These are phyloP conservation scores for Podospora sp. DNA, from an alignment of 495 filamentous ascomycete genomes.

Conservation along the genomic window DNA sequence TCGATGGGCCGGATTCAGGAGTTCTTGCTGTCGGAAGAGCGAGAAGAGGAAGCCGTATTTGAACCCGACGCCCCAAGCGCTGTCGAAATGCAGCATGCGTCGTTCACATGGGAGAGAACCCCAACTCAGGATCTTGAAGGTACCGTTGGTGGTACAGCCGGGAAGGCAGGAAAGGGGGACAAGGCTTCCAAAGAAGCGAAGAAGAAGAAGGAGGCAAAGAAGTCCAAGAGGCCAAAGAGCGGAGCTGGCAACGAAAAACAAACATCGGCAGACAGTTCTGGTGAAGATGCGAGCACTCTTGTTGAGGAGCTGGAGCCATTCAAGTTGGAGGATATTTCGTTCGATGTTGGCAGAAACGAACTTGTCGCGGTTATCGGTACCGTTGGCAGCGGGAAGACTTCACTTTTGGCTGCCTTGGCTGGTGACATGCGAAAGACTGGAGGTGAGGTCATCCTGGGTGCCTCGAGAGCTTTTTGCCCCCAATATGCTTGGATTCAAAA, in stretches of 20 bases:
- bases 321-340: conserved; percentile 71
- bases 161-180: conserved; percentile 33
- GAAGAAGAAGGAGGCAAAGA: conserved; percentile 36
- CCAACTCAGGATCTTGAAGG: conserved; percentile 61
- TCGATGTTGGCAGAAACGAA: conserved; percentile 78
- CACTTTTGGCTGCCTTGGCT: conserved; percentile 83
- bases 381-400: conserved; percentile 91
- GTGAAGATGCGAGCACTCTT: conserved; percentile 57
- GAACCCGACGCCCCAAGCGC: conserved; percentile 66
- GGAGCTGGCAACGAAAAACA: conserved; percentile 32
- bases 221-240: conserved; percentile 36
- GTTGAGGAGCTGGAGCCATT: conserved; percentile 72
- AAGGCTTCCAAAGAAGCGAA: conserved; percentile 43
- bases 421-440: conserved; percentile 88
- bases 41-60: conserved; percentile 69
- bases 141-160: conserved; percentile 23
- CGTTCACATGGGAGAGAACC: conserved; percentile 92
- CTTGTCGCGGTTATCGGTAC: conserved; percentile 87
- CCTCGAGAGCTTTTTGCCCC: conserved; percentile 83
- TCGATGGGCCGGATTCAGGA: conserved; percentile 83
- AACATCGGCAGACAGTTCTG: conserved; percentile 30
- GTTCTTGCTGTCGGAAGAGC: conserved; percentile 83
- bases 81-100: conserved; percentile 69
- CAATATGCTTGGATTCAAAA: conserved; percentile 99
- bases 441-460: conserved; percentile 74